Base-by-base conservation (phyloP, 208 protist species). In the Porcisia deanei region DNA sequence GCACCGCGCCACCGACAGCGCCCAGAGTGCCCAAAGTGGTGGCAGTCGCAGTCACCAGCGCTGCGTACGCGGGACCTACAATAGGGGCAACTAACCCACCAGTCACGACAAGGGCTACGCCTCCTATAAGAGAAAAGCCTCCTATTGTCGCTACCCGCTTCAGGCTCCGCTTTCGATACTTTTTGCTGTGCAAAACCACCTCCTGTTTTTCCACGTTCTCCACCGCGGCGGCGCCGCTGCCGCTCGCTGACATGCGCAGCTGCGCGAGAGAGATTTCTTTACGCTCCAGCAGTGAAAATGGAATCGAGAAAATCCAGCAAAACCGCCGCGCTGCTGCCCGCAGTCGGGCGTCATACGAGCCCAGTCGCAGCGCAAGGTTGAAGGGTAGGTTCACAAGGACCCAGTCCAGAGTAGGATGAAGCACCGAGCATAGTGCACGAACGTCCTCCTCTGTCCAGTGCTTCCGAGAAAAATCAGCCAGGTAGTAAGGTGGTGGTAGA, bases 61-160 rank as follows among this genome's bases (percentile, higher is more conserved):
- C 85, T 2, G 74, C 82, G 64, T 87, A 88, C 4, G 92, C 92
- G 0, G 92, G 85, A 0, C 80, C 89, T 1, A 96, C 80, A 30
- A 96, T 53, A 2, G 92, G 92, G 0, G 92, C 92, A 0, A 84
- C 90, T 7, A 96, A 81, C 14, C 90, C 92, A 58, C 92, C 92
- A 2, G 90, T 96, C 57, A 93, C 64, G 1, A 89, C 66, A 7
- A 94, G 85, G 2, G 85, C 89, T 0, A 82, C 84, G 1, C 90
- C 92, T 49, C 92, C 90, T 9, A 95, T 58, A 34, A 86, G 74
- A 3, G 92, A 83, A 65, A 97, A 95, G 37, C 88, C 89, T 37
- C 90, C 92, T 34, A 97, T 86, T 1, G 88, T 88, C 14, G 88
- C 89, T 25, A 79, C 73, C 47, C 92, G 88, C 34, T 75, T 75